A percentile compares a stretch with the other conserved stretches of the same genome.
phyloP scores from a whole-genome alignment of 116 monocot species.

The Iris pallida region DNA sequence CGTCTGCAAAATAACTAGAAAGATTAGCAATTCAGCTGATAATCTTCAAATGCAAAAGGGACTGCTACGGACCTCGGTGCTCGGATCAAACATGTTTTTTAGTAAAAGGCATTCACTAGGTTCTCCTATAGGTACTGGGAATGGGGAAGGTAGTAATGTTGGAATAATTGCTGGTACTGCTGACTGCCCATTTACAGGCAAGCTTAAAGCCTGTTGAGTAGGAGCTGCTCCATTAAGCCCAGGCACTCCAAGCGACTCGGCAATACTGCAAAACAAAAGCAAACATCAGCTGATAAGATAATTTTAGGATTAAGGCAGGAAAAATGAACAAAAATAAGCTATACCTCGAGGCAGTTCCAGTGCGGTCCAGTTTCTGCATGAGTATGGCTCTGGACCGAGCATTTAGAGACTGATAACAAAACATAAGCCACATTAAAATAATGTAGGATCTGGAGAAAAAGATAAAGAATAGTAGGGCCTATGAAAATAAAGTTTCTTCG shows the following conservation, averaged over 20 bases:
- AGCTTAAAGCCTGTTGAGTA: constrained; percentile 13
- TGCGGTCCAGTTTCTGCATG: constrained; percentile 73
- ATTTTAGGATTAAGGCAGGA: constrained; percentile 7
- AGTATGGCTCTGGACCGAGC: constrained; percentile 67
- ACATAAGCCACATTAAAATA: too few relatives aligned
- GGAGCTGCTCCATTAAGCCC: constrained; percentile 29
- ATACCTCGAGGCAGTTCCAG: constrained; percentile 58
- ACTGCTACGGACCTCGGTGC: constrained; percentile 6
- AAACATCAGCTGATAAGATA: not conserved
- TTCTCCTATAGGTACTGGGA: constrained; percentile 31
- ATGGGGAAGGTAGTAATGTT: constrained; percentile 4
- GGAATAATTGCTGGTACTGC: constrained; percentile 18
- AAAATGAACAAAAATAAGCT: not conserved
- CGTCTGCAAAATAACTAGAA: constrained; percentile 35
- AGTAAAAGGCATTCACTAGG: constrained; percentile 70
- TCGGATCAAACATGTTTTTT: constrained; percentile 92
- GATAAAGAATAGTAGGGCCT: too few relatives aligned
- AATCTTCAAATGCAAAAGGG: not conserved
- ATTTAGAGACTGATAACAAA: constrained; percentile 42
- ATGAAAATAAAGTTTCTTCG: too few relatives aligned
- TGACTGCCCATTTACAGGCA: constrained; percentile 35
- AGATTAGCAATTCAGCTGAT: not conserved
- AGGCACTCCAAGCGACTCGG: constrained; percentile 58
- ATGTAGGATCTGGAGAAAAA: too few relatives aligned
- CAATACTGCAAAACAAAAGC: constrained; percentile 37